These are phyloP conservation scores for Panicum hallii DNA, from an alignment of 202 grass and related monocot genomes.

Conservation along the genomic window DNA sequence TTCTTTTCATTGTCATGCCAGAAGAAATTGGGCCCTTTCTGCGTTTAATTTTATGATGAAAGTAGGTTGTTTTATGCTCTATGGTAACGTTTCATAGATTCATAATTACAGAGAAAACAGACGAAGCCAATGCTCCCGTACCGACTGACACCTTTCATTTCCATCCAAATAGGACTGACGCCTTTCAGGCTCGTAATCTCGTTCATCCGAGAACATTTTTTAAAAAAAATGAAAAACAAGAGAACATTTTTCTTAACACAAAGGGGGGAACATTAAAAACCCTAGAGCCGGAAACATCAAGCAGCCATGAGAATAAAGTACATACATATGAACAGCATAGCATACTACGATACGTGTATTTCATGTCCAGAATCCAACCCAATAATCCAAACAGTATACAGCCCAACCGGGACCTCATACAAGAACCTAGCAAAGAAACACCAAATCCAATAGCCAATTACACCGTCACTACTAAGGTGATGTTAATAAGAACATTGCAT, in stretches of 20 bases:
- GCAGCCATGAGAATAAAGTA: background rate
- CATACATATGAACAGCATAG: constrained; percentile 18
- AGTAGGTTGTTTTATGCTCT: too few relatives aligned
- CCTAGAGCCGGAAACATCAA: background rate
- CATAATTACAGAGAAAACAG: too few relatives aligned
- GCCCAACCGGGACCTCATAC: constrained; percentile 43
- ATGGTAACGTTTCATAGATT: too few relatives aligned
- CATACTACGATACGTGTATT: constrained; percentile 29
- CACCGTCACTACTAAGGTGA: constrained; percentile 47
- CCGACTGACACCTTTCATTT: too few relatives aligned
- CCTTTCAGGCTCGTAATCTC: too few relatives aligned
- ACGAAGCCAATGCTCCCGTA: too few relatives aligned
- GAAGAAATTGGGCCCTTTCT: too few relatives aligned
- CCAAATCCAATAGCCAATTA: constrained; percentile 52
- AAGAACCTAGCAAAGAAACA: constrained; percentile 40
- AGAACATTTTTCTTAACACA: background rate
- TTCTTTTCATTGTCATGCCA: too few relatives aligned
- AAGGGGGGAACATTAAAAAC: background rate
- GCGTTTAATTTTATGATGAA: too few relatives aligned
- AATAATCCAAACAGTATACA: constrained; percentile 50
- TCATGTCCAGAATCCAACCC: constrained; percentile 40
- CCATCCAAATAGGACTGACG: too few relatives aligned
- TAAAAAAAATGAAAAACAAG: too few relatives aligned
- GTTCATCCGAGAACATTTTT: too few relatives aligned
- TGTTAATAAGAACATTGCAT: constrained; percentile 51